Evolutionary conservation across 177 flowering plant genomes (phyloP), one percentile per base, ranked within the genome.

Genomic region (Vitis hybrid): DNA sequence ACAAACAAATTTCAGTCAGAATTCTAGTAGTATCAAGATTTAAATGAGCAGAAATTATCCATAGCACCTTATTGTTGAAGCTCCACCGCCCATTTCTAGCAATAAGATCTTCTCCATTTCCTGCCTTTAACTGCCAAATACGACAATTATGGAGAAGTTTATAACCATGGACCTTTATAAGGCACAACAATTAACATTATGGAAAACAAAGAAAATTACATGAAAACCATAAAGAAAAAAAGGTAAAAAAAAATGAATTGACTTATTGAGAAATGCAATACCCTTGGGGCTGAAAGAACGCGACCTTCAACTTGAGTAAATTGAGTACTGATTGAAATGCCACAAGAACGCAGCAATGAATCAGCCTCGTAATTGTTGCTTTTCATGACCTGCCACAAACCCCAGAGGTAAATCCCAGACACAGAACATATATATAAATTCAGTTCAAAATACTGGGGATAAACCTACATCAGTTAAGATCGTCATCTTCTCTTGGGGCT

Each of bases 51-150:
- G 68, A 65, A 62, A 30, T 12, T 8, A 64, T 9, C 59, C 2
- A 58, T 15, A 64, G 52, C 66, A 85, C 89, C 89, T 86, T 84
- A 46, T 86, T 79, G 58, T 86, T 86, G n/a, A 84, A 86, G 60
- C 81, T 86, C 89, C 89, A 85, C 3, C 90, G 71, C 21, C 90
- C 90, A 63, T 85, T 85, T 13, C 86, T 73, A 51, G 88, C 72
- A 58, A 69, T 62, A 50, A 81, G 72, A 17, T 85, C 88, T 13
- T 85, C 84, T 7, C 86, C 86, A 60, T 75, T 81, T 0, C 86
- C 88, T 2, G 60, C 83, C 64, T 79, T 81, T 63, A 85, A 69
- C 88, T 84, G 78, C 18, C 8, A 49, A 35, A 52, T 49, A 19
- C 15, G 57, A 67, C 46, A 40, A 40, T 40, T 40, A 40, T 40